phyloP scores from a whole-genome alignment of 129 eudicot genomes.

The Scalesia atractyloides region DNA sequence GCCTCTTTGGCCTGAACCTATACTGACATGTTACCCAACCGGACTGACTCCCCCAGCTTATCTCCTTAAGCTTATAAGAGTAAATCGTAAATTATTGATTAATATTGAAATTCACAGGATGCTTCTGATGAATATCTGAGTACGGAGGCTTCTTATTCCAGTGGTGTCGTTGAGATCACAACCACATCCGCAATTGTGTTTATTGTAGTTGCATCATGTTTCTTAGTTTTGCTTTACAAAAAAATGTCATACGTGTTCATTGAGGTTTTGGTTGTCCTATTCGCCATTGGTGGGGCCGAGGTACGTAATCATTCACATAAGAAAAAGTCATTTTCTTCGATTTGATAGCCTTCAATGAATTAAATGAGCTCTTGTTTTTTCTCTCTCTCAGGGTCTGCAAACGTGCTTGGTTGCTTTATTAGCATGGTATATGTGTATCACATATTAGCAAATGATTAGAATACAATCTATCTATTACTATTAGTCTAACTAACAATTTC shows the following conservation, averaged over 20 bases:
- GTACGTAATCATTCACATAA: constrained; percentile 38
- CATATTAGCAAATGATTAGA: not conserved
- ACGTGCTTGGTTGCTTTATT: constrained; percentile 87
- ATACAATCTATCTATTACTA: not conserved
- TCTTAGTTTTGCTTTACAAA: constrained; percentile 92
- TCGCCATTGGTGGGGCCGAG: constrained; percentile 93
- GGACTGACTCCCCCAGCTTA: too few species aligned
- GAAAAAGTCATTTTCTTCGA: constrained; percentile 1
- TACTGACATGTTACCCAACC: too few species aligned
- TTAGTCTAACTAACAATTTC: constrained; percentile 31
- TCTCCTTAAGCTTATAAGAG: not conserved
- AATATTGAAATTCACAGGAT: constrained; percentile 55
- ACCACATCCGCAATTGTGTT: constrained; percentile 84
- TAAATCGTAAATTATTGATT: not conserved
- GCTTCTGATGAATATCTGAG: constrained; percentile 59
- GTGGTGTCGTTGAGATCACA: constrained; percentile 81
- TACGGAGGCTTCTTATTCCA: constrained; percentile 35
- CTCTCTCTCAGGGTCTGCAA: constrained; percentile 71
- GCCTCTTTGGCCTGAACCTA: not conserved
- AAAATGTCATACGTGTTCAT: constrained; percentile 84
- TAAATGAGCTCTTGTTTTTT: constrained; percentile 22
- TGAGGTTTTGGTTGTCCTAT: constrained; percentile 87
- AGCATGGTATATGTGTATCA: constrained; percentile 62
- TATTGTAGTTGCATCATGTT: constrained; percentile 88
- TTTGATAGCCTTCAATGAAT: constrained; percentile 16